A percentile compares a stretch with the other conserved stretches of the same genome.
phyloP scores from a whole-genome alignment of 495 filamentous ascomycete species.

The Neurospora intermedia region DNA sequence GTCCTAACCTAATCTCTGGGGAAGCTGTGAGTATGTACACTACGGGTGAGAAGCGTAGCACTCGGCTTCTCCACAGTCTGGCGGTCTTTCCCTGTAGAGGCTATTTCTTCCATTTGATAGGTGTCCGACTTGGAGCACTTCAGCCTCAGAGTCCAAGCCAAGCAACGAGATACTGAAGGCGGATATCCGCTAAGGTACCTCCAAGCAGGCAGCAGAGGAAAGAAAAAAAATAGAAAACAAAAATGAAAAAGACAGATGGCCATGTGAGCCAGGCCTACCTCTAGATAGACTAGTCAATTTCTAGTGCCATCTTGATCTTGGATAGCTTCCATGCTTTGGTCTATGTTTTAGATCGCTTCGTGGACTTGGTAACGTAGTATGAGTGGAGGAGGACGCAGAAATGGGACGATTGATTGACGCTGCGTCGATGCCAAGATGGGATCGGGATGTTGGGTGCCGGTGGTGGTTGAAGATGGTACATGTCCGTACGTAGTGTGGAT shows the following conservation, averaged over 20 bases:
- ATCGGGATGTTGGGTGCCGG: not conserved
- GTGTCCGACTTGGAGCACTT: not conserved
- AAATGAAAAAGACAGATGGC: not conserved
- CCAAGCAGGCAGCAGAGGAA: not conserved
- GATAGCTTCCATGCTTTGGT: not conserved
- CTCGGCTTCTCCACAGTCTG: constrained; percentile 8
- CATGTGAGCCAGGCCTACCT: not conserved
- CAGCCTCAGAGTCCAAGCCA: not conserved
- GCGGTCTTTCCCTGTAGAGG: not conserved
- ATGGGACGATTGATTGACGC: not conserved
- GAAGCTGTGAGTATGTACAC: not conserved
- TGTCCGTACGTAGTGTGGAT: not conserved
- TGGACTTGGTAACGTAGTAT: not conserved
- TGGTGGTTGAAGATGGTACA: not conserved
- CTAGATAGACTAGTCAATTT: not conserved
- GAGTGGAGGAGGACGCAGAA: not conserved
- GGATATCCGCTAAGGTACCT: not conserved
- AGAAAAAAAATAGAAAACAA: not conserved
- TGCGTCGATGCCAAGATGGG: not conserved
- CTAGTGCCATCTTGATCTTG: not conserved
- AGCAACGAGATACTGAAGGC: not conserved
- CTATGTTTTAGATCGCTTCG: not conserved
- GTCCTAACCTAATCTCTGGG: not conserved
- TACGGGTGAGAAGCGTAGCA: not conserved
- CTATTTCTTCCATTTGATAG: not conserved